phyloP scores from a whole-genome alignment of 2,329 filamentous ascomycete genomes.

The Epichloe brachyelytri region DNA sequence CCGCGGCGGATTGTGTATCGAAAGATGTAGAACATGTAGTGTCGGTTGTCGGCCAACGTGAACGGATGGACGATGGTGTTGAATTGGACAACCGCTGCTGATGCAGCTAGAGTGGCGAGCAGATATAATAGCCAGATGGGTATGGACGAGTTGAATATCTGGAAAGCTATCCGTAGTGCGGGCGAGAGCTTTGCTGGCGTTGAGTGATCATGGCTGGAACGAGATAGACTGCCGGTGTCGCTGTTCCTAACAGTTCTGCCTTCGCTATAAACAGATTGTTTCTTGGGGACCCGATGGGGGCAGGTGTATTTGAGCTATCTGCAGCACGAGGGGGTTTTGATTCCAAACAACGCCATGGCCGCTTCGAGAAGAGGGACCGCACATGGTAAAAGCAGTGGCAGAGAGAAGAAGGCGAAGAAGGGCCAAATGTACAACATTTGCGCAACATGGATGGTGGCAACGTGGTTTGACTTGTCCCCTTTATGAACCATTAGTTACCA shows the following conservation, averaged over 20 bases:
- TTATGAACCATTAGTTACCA: not conserved
- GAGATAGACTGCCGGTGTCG: not conserved
- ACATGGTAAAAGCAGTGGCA: constrained; percentile 54
- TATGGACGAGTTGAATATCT: constrained; percentile 19
- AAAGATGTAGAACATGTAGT: constrained; percentile 97
- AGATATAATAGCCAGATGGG: constrained; percentile 24
- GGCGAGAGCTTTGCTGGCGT: constrained; percentile 6
- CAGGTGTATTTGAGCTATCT: not conserved
- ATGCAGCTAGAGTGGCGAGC: constrained; percentile 21
- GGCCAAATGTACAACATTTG: constrained; percentile 97
- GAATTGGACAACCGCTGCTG: constrained; percentile 46
- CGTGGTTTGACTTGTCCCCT: constrained; percentile 91
- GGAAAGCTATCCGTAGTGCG: constrained; percentile 1
- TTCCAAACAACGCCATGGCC: not conserved
- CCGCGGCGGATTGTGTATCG: constrained; percentile 63
- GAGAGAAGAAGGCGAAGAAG: constrained; percentile 79
- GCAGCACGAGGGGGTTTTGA: not conserved
- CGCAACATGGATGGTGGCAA: constrained; percentile 74
- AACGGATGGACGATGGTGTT: constrained; percentile 96
- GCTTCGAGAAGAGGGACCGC: constrained; percentile 23
- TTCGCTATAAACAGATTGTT: not conserved
- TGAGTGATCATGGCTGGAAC: not conserved
- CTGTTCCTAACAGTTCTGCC: not conserved
- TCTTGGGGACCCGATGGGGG: not conserved
- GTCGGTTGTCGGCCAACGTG: constrained; percentile 87